Conservation (phyloP, 1,139 yeast genomes). For the Scheffersomyces titani region DNA sequence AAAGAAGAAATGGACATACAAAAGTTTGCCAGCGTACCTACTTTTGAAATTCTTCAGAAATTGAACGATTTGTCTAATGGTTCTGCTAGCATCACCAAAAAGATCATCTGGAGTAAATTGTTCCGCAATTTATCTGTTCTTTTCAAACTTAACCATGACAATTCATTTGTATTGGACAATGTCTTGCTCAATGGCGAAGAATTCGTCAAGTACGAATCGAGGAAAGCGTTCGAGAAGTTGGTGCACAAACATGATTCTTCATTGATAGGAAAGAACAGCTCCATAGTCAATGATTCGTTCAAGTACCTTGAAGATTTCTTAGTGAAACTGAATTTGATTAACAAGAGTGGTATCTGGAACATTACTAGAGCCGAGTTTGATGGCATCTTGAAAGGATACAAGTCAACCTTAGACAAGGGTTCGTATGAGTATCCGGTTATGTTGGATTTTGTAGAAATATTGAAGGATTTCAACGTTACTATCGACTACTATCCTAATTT, state of each 20-base stretch:
- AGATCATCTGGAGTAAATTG: slow-evolving; percentile 27
- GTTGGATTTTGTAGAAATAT: slow-evolving; percentile 13
- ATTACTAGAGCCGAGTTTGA: slow-evolving; percentile 15
- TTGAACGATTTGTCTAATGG: slow-evolving; percentile 13
- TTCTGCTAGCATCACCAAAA: slow-evolving; percentile 15
- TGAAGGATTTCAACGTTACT: slow-evolving; percentile 16
- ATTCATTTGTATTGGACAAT: slow-evolving; percentile 38
- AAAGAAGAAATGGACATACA: slow-evolving; percentile 26
- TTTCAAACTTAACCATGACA: slow-evolving; percentile 33
- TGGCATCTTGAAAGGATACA: slow-evolving; percentile 9
- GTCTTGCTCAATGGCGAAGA: slow-evolving; percentile 31
- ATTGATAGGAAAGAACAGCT: slow-evolving; percentile 14
- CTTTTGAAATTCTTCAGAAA: slow-evolving; percentile 13
- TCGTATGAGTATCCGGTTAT: slow-evolving; percentile 14
- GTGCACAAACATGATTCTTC: slow-evolving; percentile 8
- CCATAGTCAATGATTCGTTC: slow-evolving; percentile 13
- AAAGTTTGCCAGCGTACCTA: slow-evolving; percentile 4
- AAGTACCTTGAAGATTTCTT: slow-evolving; percentile 15
- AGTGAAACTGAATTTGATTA: slow-evolving; percentile 10
- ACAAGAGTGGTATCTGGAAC: slow-evolving; percentile 15
- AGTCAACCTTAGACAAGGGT: slow-evolving; percentile 6
- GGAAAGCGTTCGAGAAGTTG: slow-evolving; percentile 9
- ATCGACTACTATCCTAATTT: slow-evolving; percentile 25
- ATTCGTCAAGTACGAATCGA: slow-evolving; percentile 28
- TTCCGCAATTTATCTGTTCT: slow-evolving; percentile 31